A percentile compares a stretch with the other conserved stretches of the same genome.
These are phyloP conservation scores for Stephanocyclus meneghinianus DNA, from an alignment of 352 stramenopile genomes.

Conservation along the genomic window DNA sequence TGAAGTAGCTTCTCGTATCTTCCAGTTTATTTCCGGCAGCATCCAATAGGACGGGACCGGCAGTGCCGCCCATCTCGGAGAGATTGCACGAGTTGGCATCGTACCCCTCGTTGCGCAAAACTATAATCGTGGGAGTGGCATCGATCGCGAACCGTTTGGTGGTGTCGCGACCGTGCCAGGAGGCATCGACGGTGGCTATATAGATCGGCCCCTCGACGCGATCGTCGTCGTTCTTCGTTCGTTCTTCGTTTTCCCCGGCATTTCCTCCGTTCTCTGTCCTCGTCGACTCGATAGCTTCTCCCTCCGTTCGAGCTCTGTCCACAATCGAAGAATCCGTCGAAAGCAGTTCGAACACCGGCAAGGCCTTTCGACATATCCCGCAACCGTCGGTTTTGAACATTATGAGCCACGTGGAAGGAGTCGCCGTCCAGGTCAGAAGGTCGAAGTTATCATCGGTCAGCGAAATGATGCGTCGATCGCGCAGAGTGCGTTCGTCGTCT, in stretches of 20 bases:
- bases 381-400: slow-evolving; percentile 55
- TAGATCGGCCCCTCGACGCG: slow-evolving; percentile 10
- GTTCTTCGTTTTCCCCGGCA: background rate
- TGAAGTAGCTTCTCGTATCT: slow-evolving; percentile 40
- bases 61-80: too few species aligned
- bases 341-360: slow-evolving; percentile 31
- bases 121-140: slow-evolving; percentile 45
- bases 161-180: slow-evolving; percentile 39
- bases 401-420: slow-evolving; percentile 46
- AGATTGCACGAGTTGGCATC: background rate
- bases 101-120: slow-evolving; percentile 42
- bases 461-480: background rate
- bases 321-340: slow-evolving; percentile 25
- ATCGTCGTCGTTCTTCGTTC: too few species aligned
- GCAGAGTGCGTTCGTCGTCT: too few species aligned
- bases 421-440: slow-evolving; percentile 31
- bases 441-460: slow-evolving; percentile 53
- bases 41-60: too few species aligned
- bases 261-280: background rate
- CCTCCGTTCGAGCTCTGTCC: slow-evolving; percentile 18
- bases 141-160: slow-evolving; percentile 45
- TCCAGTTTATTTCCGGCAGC: background rate
- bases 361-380: slow-evolving; percentile 46
- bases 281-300: background rate
- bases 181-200: slow-evolving; percentile 47